These are phyloP conservation scores for Rubia occidens DNA, from an alignment of 305 asterid species.

Conservation along the genomic window DNA sequence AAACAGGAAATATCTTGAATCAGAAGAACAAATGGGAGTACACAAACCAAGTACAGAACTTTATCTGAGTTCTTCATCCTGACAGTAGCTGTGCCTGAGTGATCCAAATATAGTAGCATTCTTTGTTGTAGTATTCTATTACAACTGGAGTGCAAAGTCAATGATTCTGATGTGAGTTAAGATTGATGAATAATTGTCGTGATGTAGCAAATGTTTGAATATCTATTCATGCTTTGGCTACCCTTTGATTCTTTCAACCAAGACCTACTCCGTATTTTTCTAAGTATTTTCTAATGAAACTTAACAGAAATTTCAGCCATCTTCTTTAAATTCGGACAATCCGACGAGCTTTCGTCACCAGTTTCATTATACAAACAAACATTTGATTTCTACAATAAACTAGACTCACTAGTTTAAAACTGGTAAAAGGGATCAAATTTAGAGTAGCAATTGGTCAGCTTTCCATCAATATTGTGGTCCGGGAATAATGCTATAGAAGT, in stretches of 20 bases:
- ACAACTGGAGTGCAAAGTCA: background rate
- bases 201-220: background rate
- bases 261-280: background rate
- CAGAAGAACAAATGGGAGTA: background rate
- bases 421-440: background rate
- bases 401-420: too few species aligned
- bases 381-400: background rate
- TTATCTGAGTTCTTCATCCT: background rate
- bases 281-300: background rate
- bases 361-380: background rate
- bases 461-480: background rate
- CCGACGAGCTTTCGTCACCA: background rate
- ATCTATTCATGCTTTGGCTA: background rate
- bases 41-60: background rate
- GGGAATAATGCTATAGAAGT: background rate
- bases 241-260: background rate
- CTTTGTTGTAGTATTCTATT: background rate
- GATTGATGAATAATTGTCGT: background rate
- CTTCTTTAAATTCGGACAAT: background rate
- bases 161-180: background rate
- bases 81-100: background rate
- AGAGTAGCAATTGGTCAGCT: background rate
- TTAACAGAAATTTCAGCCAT: background rate
- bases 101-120: background rate
- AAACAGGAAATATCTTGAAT: background rate